Base-by-base conservation (phyloP, 345 rosid genomes). In the Eucalyptus leucophloia region DNA sequence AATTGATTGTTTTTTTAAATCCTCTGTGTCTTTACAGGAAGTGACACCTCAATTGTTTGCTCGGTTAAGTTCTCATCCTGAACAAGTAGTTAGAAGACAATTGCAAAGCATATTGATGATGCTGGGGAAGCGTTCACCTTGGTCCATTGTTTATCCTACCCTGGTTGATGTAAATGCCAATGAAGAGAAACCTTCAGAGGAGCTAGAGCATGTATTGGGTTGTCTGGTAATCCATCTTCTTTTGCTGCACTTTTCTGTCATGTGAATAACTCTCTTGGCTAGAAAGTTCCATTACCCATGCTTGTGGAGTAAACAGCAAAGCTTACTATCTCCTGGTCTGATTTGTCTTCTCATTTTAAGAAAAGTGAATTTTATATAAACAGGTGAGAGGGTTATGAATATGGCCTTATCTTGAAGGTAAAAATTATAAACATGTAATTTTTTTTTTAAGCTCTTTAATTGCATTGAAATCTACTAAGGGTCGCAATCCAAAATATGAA, bases 1-100 rank as follows among this genome's bases (percentile, higher is more conserved):
- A 51, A 72, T 58, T 8, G 37, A 49, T 37, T 58, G 60, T 26
- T 23, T 56, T 26, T 42, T 86, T 30, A 21, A 49, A 50, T 77
- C 50, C 53, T 47, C 51, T 81, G 88, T 56, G 42, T 88, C 89
- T 91, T 88, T 88, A 54, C 90, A 97, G 99, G 99, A 97, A 91
- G 93, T 96, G 87, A 95, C 96, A 32, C 98, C 99, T 77, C 99
- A 97, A 69, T 92, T 97, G 90, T 96, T 96, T 95, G 97, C 98
- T 91, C 97, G 97, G 69, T 90, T 97, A 92, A 96, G 98, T 92
- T 96, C 98, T 89, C 99, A 97, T 90, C 99, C 98, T 15, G 96
- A 95, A 92, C 95, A 95, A 91, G 95, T 93, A 30, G 96, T 97
- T 34, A 95, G 98, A 62, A 97, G 94, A 92, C 97, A 96, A 92